Percentiles rank a stretch among this genome's conserved stretches.
Evolutionary conservation across 768 basidiomycete species (phyloP).

Genomic region (Candolleomyces efflorescens): DNA sequence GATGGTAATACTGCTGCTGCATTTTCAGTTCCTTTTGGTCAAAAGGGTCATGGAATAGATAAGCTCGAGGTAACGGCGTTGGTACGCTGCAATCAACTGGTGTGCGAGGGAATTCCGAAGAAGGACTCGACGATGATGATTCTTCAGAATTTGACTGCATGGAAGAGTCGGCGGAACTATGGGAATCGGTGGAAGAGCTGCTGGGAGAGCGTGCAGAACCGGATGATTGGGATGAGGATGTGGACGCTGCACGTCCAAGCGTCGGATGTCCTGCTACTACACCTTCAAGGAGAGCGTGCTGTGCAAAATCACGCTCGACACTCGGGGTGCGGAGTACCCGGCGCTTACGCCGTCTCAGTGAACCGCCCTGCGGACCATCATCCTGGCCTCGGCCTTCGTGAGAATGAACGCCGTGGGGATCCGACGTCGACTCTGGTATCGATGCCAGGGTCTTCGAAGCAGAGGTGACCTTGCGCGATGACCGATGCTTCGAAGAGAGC

Average conservation of each 20-base stretch:
- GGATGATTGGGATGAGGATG: slow-evolving; percentile 12
- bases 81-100: slow-evolving; percentile 16
- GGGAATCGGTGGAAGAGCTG: slow-evolving; percentile 6
- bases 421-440: not conserved
- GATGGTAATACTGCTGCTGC: not conserved
- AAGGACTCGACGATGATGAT: not conserved
- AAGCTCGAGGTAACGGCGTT: not conserved
- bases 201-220: slow-evolving; percentile 5
- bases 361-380: slow-evolving; percentile 8
- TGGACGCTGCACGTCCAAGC: slow-evolving; percentile 1
- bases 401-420: not conserved
- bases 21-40: too few species aligned
- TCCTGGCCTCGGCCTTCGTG: not conserved
- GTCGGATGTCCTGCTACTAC: slow-evolving; percentile 12
- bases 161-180: not conserved
- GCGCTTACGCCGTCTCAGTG: slow-evolving; percentile 25
- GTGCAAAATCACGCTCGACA: slow-evolving; percentile 30
- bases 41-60: not conserved
- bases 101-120: slow-evolving; percentile 11
- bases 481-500: not conserved
- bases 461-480: not conserved
- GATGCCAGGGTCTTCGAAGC: not conserved
- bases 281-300: slow-evolving; percentile 11
- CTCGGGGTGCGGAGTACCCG: slow-evolving; percentile 33
- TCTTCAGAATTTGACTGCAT: too few species aligned